A percentile compares a stretch with the other conserved stretches of the same genome.
Conservation (phyloP, 1,139 yeast species). For the Suhomyces anneliseae region DNA sequence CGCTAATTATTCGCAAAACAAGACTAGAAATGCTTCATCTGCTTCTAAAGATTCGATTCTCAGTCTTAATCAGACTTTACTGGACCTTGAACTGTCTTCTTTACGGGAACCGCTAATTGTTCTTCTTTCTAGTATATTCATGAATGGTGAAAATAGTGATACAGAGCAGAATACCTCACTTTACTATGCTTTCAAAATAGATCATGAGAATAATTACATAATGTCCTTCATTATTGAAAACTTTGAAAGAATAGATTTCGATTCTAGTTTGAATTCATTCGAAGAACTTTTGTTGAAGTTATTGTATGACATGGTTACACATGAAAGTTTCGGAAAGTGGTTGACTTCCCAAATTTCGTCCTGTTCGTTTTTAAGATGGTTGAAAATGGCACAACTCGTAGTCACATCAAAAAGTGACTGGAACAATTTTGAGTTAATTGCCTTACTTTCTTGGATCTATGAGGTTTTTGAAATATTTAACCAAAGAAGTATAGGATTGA, state of each 20-base stretch:
- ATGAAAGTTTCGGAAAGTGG: constrained; percentile 19
- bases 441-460: constrained; percentile 55
- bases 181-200: constrained; percentile 7
- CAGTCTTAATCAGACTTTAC: neutral
- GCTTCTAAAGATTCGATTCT: neutral
- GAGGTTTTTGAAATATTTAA: constrained; percentile 33
- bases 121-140: neutral
- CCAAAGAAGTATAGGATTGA: constrained; percentile 6
- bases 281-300: constrained; percentile 6
- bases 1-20: constrained; percentile 9
- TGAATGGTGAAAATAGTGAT: constrained; percentile 4
- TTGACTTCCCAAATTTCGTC: constrained; percentile 1
- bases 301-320: constrained; percentile 13
- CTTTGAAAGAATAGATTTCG: constrained; percentile 12
- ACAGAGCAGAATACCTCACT: constrained; percentile 12
- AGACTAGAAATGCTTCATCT: too few relatives aligned
- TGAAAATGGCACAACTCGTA: constrained; percentile 40
- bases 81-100: neutral
- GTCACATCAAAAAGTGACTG: constrained; percentile 53
- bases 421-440: constrained; percentile 52
- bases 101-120: neutral
- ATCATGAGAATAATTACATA: constrained; percentile 1
- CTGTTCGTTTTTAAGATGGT: constrained; percentile 10
- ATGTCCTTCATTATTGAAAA: constrained; percentile 8
- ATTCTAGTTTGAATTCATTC: constrained; percentile 1